A percentile compares a stretch with the other conserved stretches of the same genome.
These are phyloP conservation scores for Penicillium diatomitis DNA, from an alignment of 495 filamentous ascomycete genomes.

Conservation along the genomic window DNA sequence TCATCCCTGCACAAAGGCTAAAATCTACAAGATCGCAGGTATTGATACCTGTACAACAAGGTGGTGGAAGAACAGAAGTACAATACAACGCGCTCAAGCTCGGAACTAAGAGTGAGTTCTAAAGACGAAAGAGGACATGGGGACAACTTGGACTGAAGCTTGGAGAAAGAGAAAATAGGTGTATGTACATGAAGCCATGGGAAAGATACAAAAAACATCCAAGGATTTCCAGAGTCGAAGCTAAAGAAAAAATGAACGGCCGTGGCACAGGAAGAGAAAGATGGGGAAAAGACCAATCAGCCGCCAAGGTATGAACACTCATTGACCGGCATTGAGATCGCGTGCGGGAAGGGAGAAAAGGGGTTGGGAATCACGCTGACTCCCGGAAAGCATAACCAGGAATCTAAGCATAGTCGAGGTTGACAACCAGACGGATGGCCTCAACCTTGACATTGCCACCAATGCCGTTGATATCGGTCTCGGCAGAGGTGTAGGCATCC, in stretches of 20 bases:
- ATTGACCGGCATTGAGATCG: too few relatives aligned
- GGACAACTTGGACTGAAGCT: not conserved
- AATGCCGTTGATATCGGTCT: constrained; percentile 18
- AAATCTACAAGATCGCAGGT: too few relatives aligned
- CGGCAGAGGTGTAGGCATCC: constrained; percentile 29
- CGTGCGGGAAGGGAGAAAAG: constrained; percentile 11
- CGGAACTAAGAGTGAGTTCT: not conserved
- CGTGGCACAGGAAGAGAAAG: constrained; percentile 2
- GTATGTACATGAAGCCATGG: constrained; percentile 17
- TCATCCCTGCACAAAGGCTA: too few relatives aligned
- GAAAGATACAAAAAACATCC: too few relatives aligned
- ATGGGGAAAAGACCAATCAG: constrained; percentile 9
- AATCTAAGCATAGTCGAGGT: constrained; percentile 24
- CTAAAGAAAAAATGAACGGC: not conserved
- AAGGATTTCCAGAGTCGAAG: not conserved
- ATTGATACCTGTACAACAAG: too few relatives aligned
- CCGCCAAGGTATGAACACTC: constrained; percentile 1
- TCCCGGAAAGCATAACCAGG: not conserved
- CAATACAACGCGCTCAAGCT: too few relatives aligned
- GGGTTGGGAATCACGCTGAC: constrained; percentile 3
- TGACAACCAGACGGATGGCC: constrained; percentile 24
- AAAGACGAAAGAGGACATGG: not conserved
- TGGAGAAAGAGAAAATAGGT: constrained; percentile 15
- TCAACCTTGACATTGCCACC: constrained; percentile 9
- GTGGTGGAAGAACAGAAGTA: too few relatives aligned